Evolutionary conservation across 2,329 filamentous ascomycete species (phyloP).

Genomic region (Chrysoporthe cubensis): DNA sequence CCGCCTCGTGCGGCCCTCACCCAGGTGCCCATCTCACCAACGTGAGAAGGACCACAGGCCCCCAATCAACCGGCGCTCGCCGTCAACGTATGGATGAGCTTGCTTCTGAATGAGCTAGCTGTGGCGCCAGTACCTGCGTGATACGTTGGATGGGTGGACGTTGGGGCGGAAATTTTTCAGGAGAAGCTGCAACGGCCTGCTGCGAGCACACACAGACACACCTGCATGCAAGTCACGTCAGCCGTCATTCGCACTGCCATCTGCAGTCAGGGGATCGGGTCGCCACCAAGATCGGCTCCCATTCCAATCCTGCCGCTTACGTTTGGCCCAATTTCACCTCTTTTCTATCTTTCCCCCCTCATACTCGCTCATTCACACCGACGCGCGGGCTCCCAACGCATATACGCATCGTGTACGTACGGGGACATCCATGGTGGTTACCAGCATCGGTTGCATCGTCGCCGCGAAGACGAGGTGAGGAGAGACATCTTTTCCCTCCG

Average conservation of each 20-base stretch:
- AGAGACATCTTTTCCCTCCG: conserved; percentile 3
- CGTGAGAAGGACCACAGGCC: not conserved
- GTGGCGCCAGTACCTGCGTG: conserved; percentile 5
- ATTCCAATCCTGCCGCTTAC: conserved; percentile 11
- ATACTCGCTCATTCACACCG: not conserved
- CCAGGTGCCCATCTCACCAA: not conserved
- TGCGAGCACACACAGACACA: not conserved
- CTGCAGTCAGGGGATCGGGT: not conserved
- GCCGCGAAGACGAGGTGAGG: conserved; percentile 24
- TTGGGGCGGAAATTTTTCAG: conserved; percentile 5
- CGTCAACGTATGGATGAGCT: not conserved
- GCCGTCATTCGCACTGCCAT: conserved; percentile 1
- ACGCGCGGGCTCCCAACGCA: not conserved
- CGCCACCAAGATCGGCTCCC: not conserved
- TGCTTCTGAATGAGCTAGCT: not conserved
- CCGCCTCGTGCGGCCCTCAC: not conserved
- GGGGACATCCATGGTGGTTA: conserved; percentile 1
- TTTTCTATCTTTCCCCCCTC: not conserved
- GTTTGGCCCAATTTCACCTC: not conserved
- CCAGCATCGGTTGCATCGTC: not conserved
- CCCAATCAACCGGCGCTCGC: not conserved
- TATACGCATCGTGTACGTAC: not conserved
- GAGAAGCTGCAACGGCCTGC: not conserved
- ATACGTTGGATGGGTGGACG: not conserved
- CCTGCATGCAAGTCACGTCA: not conserved